Evolutionary conservation across 2,329 filamentous ascomycete genomes (phyloP).

Genomic region (Ophioceras dolichostomum): DNA sequence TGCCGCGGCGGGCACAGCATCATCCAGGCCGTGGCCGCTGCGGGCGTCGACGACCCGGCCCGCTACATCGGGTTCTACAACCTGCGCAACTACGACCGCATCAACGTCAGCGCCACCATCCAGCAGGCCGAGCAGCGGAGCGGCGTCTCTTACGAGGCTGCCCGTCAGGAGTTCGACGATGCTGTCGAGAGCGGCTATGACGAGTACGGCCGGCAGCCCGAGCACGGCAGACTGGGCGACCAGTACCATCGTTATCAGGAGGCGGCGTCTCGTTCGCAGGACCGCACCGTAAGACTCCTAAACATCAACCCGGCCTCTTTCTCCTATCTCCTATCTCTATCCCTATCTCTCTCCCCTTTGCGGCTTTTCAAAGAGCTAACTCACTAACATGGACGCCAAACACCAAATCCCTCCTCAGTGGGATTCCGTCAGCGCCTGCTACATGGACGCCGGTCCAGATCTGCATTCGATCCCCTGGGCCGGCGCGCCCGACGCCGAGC

Average conservation of each 20-base stretch:
- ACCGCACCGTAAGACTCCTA: slow-evolving; percentile 9
- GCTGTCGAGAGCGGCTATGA: slow-evolving; percentile 34
- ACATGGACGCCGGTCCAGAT: slow-evolving; percentile 67
- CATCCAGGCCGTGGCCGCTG: slow-evolving; percentile 53
- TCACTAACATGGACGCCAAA: too few species aligned
- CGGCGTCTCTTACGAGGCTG: slow-evolving; percentile 57
- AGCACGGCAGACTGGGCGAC: slow-evolving; percentile 20
- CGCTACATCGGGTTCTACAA: slow-evolving; percentile 79
- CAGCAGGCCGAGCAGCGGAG: slow-evolving; percentile 44
- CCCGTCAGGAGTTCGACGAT: slow-evolving; percentile 50
- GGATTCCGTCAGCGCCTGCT: slow-evolving; percentile 68
- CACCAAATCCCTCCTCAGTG: too few species aligned
- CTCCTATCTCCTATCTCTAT: too few species aligned
- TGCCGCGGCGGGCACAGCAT: slow-evolving; percentile 67
- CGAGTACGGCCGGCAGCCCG: slow-evolving; percentile 13
- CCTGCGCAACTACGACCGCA: slow-evolving; percentile 70
- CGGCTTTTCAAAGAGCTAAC: too few species aligned
- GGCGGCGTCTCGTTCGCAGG: slow-evolving; percentile 43
- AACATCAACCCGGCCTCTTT: not conserved
- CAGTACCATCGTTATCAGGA: slow-evolving; percentile 62
- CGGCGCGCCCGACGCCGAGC: slow-evolving; percentile 40
- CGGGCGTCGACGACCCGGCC: slow-evolving; percentile 54
- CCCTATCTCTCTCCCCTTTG: too few species aligned
- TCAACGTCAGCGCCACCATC: slow-evolving; percentile 58
- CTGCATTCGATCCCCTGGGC: slow-evolving; percentile 48